Evolutionary conservation across 345 rosid genomes (phyloP), one percentile per base, ranked within the genome.

Genomic region (Sisymbrium altissimum): DNA sequence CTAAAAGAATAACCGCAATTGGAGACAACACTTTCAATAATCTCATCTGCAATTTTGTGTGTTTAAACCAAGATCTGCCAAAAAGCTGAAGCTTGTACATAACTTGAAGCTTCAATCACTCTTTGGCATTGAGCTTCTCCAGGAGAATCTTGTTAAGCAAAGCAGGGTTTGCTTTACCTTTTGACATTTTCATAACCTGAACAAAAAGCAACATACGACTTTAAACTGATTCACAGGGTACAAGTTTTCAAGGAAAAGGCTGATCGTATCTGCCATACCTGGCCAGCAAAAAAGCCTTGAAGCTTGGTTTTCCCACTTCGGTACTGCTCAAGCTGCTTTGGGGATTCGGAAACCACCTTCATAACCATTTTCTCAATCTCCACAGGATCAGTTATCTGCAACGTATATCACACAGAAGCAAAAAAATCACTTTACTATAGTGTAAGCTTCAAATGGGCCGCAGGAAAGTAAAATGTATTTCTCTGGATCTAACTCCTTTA

Each of bases 101-200:
- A 72, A 25, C 52, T 48, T 39, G 46, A 75, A 68, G 38, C 59
- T 55, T 69, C 13, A 63, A 63, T 87, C 79, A 93, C 62, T 82
- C 75, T 67, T 80, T 57, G 36, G 80, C 85, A 72, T 86, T 89
- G 55, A 91, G 73, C 83, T 91, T 91, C 84, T 91, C 86, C 23
- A 80, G 7, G 48, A 94, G 97, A 62, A 91, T 84, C 80, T 89
- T 91, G 87, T 88, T 91, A 60, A 94, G 80, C 60, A 91, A 78
- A 23, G 88, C 93, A 12, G 96, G 98, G 71, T 87, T 91, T 64
- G 96, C 98, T 80, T 88, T 94, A 27, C 97, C 97, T 79, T 88
- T 87, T 2, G 98, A 91, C 71, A 77, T 71, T 84, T 94, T 94
- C 97, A 94, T 94, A 48, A 91, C 87, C 98, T 94, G 83, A 76